Evolutionary conservation across 257 asterid species (phyloP), one percentile per base, ranked within the genome.

Genomic region (Nicotiana noctiflora): DNA sequence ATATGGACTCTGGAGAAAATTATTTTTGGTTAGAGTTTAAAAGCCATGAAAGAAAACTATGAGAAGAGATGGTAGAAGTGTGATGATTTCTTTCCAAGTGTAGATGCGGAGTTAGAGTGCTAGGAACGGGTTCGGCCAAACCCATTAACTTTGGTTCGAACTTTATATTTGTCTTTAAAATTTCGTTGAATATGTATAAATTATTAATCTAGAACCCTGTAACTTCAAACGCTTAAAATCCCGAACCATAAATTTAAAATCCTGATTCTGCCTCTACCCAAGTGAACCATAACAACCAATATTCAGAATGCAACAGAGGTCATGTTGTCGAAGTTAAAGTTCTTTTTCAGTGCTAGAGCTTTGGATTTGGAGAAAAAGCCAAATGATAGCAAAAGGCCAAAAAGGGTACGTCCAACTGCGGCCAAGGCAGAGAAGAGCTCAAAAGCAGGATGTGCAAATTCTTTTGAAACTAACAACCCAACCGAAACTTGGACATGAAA

Each of bases 361-460:
- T 92, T 90, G 65, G 49, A 93, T 90, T 87, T 94, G 98, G 84
- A 91, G 76, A 93, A 97, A 87, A 94, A 94, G 76, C 97, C 90
- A 88, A 94, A 93, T 97, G 8, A 94, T 94, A 55, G 97, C 96
- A 86, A 89, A 87, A 75, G 98, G n/a, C n/a, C 88, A 90, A 94
- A 92, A 84, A 93, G 90, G 86, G 95, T 90, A 2, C 95, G 98
- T 79, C 98, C 98, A n/a, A 88, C 91, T 4, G 75, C 75, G 85
- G 82, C 88, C 81, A 94, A 82, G 76, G 98, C 95, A 82, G 96
- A 90, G 82, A 92, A 86, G n/a, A n/a, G n/a, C n/a, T n/a, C n/a
- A n/a, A n/a, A n/a, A n/a, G n/a, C n/a, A n/a, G n/a, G n/a, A 84
- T 93, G 98, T 67, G 98, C 95, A 76, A 89, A 94, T 84, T 94